Evolutionary conservation across 2,329 filamentous ascomycete genomes (phyloP).

Genomic region (Fusarium nurragi): DNA sequence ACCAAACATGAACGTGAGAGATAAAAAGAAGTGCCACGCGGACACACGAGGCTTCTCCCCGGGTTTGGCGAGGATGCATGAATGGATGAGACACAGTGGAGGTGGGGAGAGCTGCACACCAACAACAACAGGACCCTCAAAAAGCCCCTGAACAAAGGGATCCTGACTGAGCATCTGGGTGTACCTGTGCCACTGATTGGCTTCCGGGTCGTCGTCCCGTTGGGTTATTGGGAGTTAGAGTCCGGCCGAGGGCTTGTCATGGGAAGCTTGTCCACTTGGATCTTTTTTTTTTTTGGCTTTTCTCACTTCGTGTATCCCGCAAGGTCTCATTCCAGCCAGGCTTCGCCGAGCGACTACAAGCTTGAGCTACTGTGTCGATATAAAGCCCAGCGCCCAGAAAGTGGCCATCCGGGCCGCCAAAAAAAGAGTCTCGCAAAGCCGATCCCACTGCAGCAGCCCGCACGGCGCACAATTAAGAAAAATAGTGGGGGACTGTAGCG

Average conservation of each 20-base stretch:
- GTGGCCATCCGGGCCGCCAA: constrained; percentile 20
- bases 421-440: constrained; percentile 15
- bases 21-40: constrained; percentile 35
- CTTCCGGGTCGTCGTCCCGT: constrained; percentile 31
- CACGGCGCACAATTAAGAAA: constrained; percentile 20
- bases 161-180: neutral
- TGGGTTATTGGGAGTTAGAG: constrained; percentile 16
- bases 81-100: constrained; percentile 10
- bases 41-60: constrained; percentile 24
- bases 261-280: constrained; percentile 13
- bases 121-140: constrained; percentile 31
- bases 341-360: constrained; percentile 27
- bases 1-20: neutral
- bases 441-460: constrained; percentile 21
- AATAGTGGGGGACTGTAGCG: constrained; percentile 20
- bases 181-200: constrained; percentile 24
- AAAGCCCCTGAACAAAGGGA: constrained; percentile 24
- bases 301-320: constrained; percentile 28
- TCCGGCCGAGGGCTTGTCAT: neutral
- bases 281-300: neutral
- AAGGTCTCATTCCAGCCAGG: constrained; percentile 33
- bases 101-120: constrained; percentile 19
- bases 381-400: neutral
- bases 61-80: constrained; percentile 23
- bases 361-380: constrained; percentile 15